phyloP scores from a whole-genome alignment of 805 yeast genomes.

The Metschnikowia kunwiensis region DNA sequence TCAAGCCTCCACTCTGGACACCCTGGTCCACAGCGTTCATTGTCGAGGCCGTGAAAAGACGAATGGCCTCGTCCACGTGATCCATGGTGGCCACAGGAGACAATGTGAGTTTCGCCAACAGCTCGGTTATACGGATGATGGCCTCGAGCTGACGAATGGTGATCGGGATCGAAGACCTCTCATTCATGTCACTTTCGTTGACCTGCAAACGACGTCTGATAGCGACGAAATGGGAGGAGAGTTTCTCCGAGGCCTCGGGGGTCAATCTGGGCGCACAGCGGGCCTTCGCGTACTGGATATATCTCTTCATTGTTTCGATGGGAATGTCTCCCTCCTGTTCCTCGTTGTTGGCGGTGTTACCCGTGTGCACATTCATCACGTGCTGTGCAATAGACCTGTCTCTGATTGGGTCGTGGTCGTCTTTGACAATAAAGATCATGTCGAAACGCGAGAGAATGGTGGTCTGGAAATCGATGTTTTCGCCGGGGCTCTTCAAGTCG shows the following conservation, averaged over 20 bases:
- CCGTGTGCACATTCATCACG: conserved; percentile 92
- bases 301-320: conserved; percentile 85
- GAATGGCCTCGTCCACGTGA: conserved; percentile 93
- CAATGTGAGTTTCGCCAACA: conserved; percentile 82
- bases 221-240: conserved; percentile 88
- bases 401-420: conserved; percentile 82
- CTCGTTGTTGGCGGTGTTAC: conserved; percentile 49
- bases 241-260: conserved; percentile 82
- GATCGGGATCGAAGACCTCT: conserved; percentile 92
- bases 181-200: conserved; percentile 77
- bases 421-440: conserved; percentile 96
- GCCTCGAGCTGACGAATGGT: conserved; percentile 98
- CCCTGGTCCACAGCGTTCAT: conserved; percentile 89
- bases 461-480: conserved; percentile 95
- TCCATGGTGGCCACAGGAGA: conserved; percentile 80
- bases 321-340: conserved; percentile 79
- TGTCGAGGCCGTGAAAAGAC: conserved; percentile 93
- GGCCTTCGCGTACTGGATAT: conserved; percentile 83
- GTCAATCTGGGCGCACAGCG: conserved; percentile 92
- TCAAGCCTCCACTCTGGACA: conserved; percentile 40
- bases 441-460: conserved; percentile 96
- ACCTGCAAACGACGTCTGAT: conserved; percentile 80
- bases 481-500: conserved; percentile 94
- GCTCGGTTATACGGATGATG: conserved; percentile 90
- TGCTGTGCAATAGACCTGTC: conserved; percentile 91